Conservation (phyloP, 164 flowering plant genomes). For the Annona squamosa region DNA sequence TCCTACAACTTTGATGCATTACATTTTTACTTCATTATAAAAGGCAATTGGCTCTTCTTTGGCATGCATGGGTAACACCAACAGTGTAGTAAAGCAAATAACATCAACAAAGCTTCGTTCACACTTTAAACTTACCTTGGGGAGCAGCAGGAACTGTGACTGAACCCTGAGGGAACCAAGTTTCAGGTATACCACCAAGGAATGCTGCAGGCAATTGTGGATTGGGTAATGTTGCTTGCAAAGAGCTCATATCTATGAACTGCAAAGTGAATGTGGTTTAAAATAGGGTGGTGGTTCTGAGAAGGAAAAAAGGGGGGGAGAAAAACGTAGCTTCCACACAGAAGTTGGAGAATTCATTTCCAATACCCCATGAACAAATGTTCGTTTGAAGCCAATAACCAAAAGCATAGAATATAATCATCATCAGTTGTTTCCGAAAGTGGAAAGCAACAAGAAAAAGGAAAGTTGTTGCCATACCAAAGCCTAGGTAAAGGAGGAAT, state of each 20-base stretch:
- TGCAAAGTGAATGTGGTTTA: constrained; percentile 17
- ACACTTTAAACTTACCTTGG: constrained; percentile 31
- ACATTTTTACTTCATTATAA: too few species aligned
- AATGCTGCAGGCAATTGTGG: constrained; percentile 36
- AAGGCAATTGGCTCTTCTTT: too few species aligned
- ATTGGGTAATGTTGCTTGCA: constrained; percentile 71
- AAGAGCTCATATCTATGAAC: constrained; percentile 74
- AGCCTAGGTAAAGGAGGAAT: neutral
- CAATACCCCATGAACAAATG: too few species aligned
- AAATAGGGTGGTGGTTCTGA: too few species aligned
- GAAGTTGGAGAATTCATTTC: too few species aligned
- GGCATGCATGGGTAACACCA: too few species aligned
- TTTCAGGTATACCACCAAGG: constrained; percentile 32
- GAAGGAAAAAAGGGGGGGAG: too few species aligned
- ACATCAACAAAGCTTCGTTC: neutral
- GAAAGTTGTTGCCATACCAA: too few species aligned
- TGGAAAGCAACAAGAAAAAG: neutral
- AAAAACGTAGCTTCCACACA: too few species aligned
- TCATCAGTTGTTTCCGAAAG: neutral
- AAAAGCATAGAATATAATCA: too few species aligned
- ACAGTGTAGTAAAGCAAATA: neutral
- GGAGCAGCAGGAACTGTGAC: constrained; percentile 33
- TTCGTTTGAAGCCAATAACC: too few species aligned
- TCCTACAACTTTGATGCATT: too few species aligned
- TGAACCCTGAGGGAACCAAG: constrained; percentile 66